A percentile compares a stretch with the other conserved stretches of the same genome.
Conservation (phyloP, 2,329 filamentous ascomycete species). For the Colletotrichum lupini region DNA sequence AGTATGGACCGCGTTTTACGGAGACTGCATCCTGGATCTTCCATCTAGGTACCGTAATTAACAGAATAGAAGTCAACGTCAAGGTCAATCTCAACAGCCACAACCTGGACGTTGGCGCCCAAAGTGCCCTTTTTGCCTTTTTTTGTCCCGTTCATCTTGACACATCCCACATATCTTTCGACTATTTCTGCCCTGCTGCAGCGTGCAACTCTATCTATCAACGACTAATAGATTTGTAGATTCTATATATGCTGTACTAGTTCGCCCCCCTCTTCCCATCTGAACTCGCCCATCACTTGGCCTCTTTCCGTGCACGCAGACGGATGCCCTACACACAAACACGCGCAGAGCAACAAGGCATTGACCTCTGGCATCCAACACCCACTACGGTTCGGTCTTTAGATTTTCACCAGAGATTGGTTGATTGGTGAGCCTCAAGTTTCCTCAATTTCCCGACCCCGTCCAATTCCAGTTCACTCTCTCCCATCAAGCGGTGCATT, state of each 20-base stretch:
- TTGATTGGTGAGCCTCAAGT: conserved; percentile 25
- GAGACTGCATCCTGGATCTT: conserved; percentile 8
- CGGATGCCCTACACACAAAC: neutral
- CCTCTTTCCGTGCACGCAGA: neutral
- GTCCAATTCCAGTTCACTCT: neutral
- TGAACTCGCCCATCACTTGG: neutral
- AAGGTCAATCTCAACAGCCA: neutral
- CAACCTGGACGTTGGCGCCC: neutral
- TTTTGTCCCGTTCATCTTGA: neutral
- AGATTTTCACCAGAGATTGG: neutral
- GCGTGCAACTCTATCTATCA: neutral
- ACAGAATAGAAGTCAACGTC: neutral
- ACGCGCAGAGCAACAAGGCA: neutral
- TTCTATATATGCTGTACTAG: conserved; percentile 25
- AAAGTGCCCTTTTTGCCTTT: neutral
- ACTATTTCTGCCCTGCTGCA: conserved; percentile 7
- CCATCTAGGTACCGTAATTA: neutral
- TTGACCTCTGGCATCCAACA: neutral
- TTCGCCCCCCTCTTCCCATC: conserved; percentile 17
- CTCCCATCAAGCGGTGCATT: neutral
- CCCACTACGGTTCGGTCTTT: neutral
- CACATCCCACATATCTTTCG: neutral
- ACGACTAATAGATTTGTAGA: neutral
- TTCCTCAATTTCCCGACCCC: neutral
- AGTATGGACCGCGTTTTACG: neutral